Conservation (phyloP, 2,329 filamentous ascomycete genomes). For the Exophiala sp. region DNA sequence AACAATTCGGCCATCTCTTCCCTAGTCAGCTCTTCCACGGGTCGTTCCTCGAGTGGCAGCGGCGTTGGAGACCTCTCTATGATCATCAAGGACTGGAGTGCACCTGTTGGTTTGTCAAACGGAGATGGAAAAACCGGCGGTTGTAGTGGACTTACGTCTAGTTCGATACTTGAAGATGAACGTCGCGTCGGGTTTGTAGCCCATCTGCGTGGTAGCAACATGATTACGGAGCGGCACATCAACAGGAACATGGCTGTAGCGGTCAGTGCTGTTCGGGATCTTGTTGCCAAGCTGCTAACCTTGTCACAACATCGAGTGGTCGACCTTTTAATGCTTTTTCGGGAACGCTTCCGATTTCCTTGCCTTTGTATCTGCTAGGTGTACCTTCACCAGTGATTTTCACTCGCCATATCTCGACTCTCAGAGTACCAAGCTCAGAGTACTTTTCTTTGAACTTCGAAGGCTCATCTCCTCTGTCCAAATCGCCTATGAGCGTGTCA, state of each 20-base stretch:
- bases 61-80: conserved; percentile 31
- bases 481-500: conserved; percentile 3
- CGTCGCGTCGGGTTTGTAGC: conserved; percentile 12
- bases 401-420: conserved; percentile 12
- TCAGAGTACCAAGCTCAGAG: conserved; percentile 7
- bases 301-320: conserved; percentile 27
- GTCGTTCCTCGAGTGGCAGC: conserved; percentile 26
- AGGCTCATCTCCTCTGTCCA: neutral
- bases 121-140: neutral
- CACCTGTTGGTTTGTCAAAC: conserved; percentile 18
- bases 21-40: conserved; percentile 23
- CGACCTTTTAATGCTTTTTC: conserved; percentile 29
- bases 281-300: conserved; percentile 14
- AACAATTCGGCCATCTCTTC: conserved; percentile 30
- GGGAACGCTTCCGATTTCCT: conserved; percentile 19
- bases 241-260: no score
- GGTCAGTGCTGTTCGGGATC: neutral
- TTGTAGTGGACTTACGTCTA: conserved; percentile 10
- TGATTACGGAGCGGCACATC: neutral
- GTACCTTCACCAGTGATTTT: neutral
- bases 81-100: conserved; percentile 33
- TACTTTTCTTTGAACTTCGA: conserved; percentile 3
- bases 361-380: neutral
- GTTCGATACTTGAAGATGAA: conserved; percentile 33
- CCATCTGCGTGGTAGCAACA: neutral